phyloP scores from a whole-genome alignment of 768 basidiomycete species.

The Arthromyces matolae region DNA sequence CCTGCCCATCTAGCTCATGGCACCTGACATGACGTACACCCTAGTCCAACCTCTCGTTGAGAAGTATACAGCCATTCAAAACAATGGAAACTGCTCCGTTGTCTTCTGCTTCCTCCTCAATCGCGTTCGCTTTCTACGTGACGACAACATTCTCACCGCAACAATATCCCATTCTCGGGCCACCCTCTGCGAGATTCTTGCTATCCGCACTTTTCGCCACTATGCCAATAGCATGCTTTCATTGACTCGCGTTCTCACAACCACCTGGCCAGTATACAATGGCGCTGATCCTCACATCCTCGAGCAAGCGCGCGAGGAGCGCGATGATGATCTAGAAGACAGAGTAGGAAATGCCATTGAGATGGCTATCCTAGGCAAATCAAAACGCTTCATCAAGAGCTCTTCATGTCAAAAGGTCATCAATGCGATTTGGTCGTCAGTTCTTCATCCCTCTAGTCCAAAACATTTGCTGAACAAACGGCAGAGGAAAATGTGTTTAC shows the following conservation, averaged over 20 bases:
- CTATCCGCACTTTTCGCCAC: slow-evolving; percentile 72
- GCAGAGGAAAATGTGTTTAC: slow-evolving; percentile 86
- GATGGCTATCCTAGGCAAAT: slow-evolving; percentile 82
- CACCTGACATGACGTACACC: slow-evolving; percentile 88
- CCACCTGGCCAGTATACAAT: slow-evolving; percentile 76
- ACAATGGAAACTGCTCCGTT: slow-evolving; percentile 72
- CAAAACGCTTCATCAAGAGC: slow-evolving; percentile 87
- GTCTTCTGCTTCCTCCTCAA: slow-evolving; percentile 89
- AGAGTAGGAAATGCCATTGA: slow-evolving; percentile 90
- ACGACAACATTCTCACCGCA: slow-evolving; percentile 66
- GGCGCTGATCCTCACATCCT: slow-evolving; percentile 65
- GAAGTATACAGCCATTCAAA: slow-evolving; percentile 76
- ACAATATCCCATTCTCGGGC: slow-evolving; percentile 75
- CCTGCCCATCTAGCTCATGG: slow-evolving; percentile 51
- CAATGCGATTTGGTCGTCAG: slow-evolving; percentile 74
- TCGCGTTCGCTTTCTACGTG: slow-evolving; percentile 79
- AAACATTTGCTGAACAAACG: not conserved
- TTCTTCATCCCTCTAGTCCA: slow-evolving; percentile 6
- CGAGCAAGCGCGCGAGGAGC: slow-evolving; percentile 54
- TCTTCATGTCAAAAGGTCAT: slow-evolving; percentile 90
- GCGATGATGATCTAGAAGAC: slow-evolving; percentile 71
- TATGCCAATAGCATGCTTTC: slow-evolving; percentile 66
- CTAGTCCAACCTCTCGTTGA: slow-evolving; percentile 84
- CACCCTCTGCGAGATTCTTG: slow-evolving; percentile 84
- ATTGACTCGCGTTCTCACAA: slow-evolving; percentile 68